Evolutionary conservation across 768 basidiomycete species (phyloP), one percentile per base, ranked within the genome.

Genomic region (Trametes coccinea): DNA sequence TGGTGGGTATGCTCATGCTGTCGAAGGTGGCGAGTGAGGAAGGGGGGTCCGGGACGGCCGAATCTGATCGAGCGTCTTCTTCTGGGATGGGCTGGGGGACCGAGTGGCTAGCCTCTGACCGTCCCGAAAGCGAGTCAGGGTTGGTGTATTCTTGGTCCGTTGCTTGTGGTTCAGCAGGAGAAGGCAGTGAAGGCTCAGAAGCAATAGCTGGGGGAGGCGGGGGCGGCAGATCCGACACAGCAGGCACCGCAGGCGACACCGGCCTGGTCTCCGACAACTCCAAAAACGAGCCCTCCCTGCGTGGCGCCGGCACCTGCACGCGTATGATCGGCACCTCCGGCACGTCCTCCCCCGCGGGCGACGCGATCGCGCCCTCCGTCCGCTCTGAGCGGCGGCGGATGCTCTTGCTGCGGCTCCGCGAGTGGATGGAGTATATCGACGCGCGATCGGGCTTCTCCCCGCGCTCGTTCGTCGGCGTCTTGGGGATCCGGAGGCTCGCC

Each of bases 401-500:
- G 57, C 70, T 71, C 69, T 62, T 68, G 55, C 64, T 69, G 31
- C 67, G 63, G 40, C 68, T 68, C 17, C 63, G 53, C 14, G 60
- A 57, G 31, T 51, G 53, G 47, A 68, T 59, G 13, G 64, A 66
- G 40, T 59, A 55, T 17, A 68, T 57, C 1, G 64, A 66, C 22
- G 60, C 53, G 16, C 63, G 59, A 27, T 67, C 63, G 10, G 62
- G 58, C 8, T 47, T 44, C 11, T 64, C 63, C 34, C 49, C 55
- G 7, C 51, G 51, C 34, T 53, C 64, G 2, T 46, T 27, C 48
- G 51, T 69, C 41, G 75, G 51, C 51, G 78, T 52, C 61, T 74
- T 74, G 0, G 84, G 86, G 27, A 90, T 75, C 0, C 90, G 83
- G 7, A 92, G 74, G 68, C 87, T 90, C 27, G 84, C 81, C 65